Conservation (phyloP, 768 basidiomycete species). For the Sarcodon sp. region DNA sequence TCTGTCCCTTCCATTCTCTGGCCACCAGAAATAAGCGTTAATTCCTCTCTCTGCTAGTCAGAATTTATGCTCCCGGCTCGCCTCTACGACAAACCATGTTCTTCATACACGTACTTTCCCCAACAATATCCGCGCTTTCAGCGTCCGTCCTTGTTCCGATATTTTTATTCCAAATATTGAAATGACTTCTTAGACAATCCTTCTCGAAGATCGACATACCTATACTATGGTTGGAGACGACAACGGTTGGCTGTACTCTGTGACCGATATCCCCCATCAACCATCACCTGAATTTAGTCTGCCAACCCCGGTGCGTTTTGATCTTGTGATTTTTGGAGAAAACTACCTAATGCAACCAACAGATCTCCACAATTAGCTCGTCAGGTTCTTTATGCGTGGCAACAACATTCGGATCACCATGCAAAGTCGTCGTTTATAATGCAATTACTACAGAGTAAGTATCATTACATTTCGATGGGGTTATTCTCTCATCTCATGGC, state of each 20-base stretch:
- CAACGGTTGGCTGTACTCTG: neutral
- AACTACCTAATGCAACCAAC: neutral
- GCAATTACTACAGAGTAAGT: constrained; percentile 25
- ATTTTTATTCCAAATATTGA: neutral
- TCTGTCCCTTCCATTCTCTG: neutral
- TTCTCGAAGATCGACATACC: neutral
- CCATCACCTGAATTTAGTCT: too few species aligned
- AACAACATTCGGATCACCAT: constrained; percentile 40
- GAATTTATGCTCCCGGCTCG: neutral
- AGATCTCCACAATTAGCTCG: constrained; percentile 5
- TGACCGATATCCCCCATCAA: neutral
- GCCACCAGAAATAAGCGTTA: neutral
- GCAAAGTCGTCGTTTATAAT: constrained; percentile 37
- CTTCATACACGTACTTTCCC: neutral
- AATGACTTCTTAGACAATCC: neutral
- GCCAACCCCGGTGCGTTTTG: too few species aligned
- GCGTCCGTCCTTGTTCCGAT: neutral
- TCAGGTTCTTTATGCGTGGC: constrained; percentile 14
- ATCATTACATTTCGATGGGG: constrained; percentile 4
- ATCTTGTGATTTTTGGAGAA: neutral
- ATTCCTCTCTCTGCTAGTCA: neutral
- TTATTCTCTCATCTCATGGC: constrained; percentile 2
- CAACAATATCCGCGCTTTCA: neutral
- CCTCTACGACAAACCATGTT: neutral
- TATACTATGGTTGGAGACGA: neutral